Base-by-base conservation (phyloP, 495 filamentous ascomycete genomes). In the Hyaloscypha bicolor region DNA sequence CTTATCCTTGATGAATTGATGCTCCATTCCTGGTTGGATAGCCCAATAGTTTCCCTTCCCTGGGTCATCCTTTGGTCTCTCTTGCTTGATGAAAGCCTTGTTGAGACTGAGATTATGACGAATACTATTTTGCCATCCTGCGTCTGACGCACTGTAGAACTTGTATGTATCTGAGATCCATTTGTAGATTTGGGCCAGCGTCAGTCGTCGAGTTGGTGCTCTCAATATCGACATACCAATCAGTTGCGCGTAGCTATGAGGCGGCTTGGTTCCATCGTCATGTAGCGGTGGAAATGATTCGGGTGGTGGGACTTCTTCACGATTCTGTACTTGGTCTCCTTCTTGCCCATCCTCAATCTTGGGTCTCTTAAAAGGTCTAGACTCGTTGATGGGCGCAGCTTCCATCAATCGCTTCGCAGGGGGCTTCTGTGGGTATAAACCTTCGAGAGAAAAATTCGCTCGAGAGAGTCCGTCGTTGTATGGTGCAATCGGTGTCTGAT, bases 31-130 rank as follows among this genome's bases (percentile, higher is more conserved):
- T n/a, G 86, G 83, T 72, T 93, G 86, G 72, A 99, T 96, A 19
- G 87, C 86, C 95, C 95, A 99, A 78, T 99, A 98, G 77, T 97
- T 93, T n/a, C 95, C 95, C 78, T 98, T 98, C 63, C 95, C 95
- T 1, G 94, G 93, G 74, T 99, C 95, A 78, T 97, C 94, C 79
- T 98, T 98, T 29, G 95, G 95, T 62, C 94, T 85, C 77, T 97
- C 93, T 75, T 96, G 91, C 77, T 97, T 98, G 69, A 94, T 87
- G 69, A 99, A 98, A n/a, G 91, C 90, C 76, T 97, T 97, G 80
- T 97, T 97, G 29, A 98, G 82, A 73, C 92, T 96, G n/a, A 99
- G 88, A 68, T 99, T 99, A 74, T 99, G 95, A 1, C 95, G 90
- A 76, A 99, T 99, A 79, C 94, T 97, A 76, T 99, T 99, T 78